Evolutionary conservation across 2,329 filamentous ascomycete species (phyloP).

Genomic region (Penicillium thymicola): DNA sequence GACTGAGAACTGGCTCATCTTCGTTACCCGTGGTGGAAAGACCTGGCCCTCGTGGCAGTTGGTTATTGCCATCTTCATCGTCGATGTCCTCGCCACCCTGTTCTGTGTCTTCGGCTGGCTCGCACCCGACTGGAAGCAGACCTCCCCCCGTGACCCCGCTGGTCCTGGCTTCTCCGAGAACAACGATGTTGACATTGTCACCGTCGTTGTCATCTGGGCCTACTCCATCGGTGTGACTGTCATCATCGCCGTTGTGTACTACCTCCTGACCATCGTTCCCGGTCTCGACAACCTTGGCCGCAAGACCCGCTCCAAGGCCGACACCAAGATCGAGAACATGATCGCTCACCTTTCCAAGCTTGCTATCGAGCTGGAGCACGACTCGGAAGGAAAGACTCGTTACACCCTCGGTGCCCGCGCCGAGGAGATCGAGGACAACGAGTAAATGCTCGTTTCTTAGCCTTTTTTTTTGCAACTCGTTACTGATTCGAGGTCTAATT

Average conservation of each 20-base stretch:
- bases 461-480: conserved; percentile 32
- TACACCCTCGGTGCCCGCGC: conserved; percentile 43
- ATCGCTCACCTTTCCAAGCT: conserved; percentile 52
- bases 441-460: conserved; percentile 34
- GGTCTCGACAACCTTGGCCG: conserved; percentile 52
- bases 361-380: conserved; percentile 50
- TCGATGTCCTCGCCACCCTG: conserved; percentile 68
- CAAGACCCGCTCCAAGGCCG: conserved; percentile 50
- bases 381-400: conserved; percentile 45
- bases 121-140: conserved; percentile 47
- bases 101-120: conserved; percentile 76
- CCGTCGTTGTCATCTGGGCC: conserved; percentile 51
- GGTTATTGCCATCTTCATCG: conserved; percentile 66
- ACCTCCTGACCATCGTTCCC: conserved; percentile 46
- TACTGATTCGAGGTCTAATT: conserved; percentile 33
- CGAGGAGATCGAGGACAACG: conserved; percentile 45
- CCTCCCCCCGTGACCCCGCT: conserved; percentile 29
- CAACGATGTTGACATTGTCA: conserved; percentile 57
- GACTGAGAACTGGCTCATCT: conserved; percentile 95
- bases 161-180: conserved; percentile 39
- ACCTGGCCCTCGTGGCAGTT: conserved; percentile 75
- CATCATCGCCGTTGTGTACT: conserved; percentile 53
- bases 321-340: conserved; percentile 55
- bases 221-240: conserved; percentile 54
- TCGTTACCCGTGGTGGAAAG: conserved; percentile 82